A percentile compares a stretch with the other conserved stretches of the same genome.
These are phyloP conservation scores for Trifolium dubium DNA, from an alignment of 306 rosid genomes.

Conservation along the genomic window DNA sequence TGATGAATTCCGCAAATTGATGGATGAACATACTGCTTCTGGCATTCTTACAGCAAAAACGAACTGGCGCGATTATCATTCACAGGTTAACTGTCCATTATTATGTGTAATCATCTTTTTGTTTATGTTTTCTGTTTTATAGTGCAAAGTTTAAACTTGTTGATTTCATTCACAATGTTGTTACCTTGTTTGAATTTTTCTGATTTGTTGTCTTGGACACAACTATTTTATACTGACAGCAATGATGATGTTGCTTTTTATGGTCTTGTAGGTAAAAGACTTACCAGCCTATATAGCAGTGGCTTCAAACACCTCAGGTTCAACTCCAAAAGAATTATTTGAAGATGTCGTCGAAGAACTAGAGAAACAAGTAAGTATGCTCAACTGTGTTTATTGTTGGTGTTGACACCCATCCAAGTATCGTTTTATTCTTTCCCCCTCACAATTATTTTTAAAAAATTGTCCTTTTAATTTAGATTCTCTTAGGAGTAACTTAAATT, in stretches of 20 bases:
- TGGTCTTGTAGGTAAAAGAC: slow-evolving; percentile 69
- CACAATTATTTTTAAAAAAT: slow-evolving; percentile 14
- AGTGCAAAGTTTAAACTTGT: slow-evolving; percentile 19
- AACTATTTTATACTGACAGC: background rate
- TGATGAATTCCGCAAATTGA: slow-evolving; percentile 88
- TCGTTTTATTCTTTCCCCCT: slow-evolving; percentile 25
- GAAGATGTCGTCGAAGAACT: slow-evolving; percentile 91
- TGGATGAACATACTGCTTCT: slow-evolving; percentile 80
- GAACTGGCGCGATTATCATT: slow-evolving; percentile 88
- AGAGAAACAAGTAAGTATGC: slow-evolving; percentile 71
- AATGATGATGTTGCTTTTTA: slow-evolving; percentile 14
- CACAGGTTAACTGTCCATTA: slow-evolving; percentile 53
- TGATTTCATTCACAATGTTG: slow-evolving; percentile 10
- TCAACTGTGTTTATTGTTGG: slow-evolving; percentile 39
- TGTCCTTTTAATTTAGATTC: slow-evolving; percentile 22
- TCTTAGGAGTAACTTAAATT: slow-evolving; percentile 20
- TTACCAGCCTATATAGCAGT: slow-evolving; percentile 75
- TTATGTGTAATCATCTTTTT: slow-evolving; percentile 21
- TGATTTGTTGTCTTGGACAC: slow-evolving; percentile 30
- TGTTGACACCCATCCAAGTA: slow-evolving; percentile 30
- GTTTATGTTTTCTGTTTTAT: slow-evolving; percentile 5
- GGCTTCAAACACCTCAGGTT: slow-evolving; percentile 83
- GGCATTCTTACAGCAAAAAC: slow-evolving; percentile 78
- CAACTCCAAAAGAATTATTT: slow-evolving; percentile 87
- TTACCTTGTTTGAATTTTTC: slow-evolving; percentile 28